Percentiles rank a stretch among this genome's conserved stretches.
phyloP scores from a whole-genome alignment of 2,329 filamentous ascomycete species.

The Ophiosphaerella korrae region DNA sequence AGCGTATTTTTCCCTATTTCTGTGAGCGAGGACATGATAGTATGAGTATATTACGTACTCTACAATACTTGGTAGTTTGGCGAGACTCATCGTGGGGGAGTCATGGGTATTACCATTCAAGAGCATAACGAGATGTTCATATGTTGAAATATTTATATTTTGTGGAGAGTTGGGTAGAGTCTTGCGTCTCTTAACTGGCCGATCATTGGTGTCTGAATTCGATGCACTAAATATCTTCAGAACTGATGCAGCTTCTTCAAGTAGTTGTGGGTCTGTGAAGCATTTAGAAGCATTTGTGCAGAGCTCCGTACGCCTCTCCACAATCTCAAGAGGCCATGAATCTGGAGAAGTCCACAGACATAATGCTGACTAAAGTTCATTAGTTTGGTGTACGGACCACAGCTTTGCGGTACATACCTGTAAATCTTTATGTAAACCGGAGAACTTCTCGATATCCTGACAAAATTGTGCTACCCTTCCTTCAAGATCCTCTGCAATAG shows the following conservation, averaged over 20 bases:
- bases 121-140: slow-evolving; percentile 25
- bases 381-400: neutral
- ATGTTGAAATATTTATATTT: slow-evolving; percentile 14
- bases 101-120: slow-evolving; percentile 33
- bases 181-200: slow-evolving; percentile 39
- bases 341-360: slow-evolving; percentile 41
- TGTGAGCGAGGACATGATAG: neutral
- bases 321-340: slow-evolving; percentile 31
- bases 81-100: slow-evolving; percentile 24
- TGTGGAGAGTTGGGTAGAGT: slow-evolving; percentile 19
- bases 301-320: slow-evolving; percentile 27
- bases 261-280: slow-evolving; percentile 32
- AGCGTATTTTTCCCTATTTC: slow-evolving; percentile 32
- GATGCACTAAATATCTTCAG: slow-evolving; percentile 23
- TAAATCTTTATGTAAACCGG: slow-evolving; percentile 32
- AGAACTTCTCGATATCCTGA: slow-evolving; percentile 21
- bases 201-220: slow-evolving; percentile 23
- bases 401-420: slow-evolving; percentile 29
- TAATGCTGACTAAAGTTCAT: slow-evolving; percentile 34
- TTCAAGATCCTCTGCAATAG: slow-evolving; percentile 22
- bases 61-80: slow-evolving; percentile 30
- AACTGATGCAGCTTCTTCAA: slow-evolving; percentile 20
- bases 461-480: slow-evolving; percentile 24
- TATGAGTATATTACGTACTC: slow-evolving; percentile 24
- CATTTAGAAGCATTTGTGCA: slow-evolving; percentile 19